Percentiles rank a stretch among this genome's conserved stretches.
Conservation (phyloP, 2,329 filamentous ascomycete genomes). For the Penicillium decumbens region DNA sequence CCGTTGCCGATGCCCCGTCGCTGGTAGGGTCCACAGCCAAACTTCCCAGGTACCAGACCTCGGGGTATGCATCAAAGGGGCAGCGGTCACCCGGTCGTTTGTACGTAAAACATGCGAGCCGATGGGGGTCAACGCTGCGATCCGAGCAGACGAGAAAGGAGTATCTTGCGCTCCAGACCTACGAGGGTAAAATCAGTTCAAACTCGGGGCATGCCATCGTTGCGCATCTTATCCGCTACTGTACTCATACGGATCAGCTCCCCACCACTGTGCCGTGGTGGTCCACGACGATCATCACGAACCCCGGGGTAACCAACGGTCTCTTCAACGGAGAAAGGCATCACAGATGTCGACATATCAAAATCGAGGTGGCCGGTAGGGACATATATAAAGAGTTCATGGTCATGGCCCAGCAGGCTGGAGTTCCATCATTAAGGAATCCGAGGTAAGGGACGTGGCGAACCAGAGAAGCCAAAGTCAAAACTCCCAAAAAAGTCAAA, state of each 20-base stretch:
- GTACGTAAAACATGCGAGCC: no score
- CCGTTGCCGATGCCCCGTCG: no score
- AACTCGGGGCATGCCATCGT: no score
- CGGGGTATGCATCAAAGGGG: no score
- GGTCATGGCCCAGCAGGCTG: constrained; percentile 10
- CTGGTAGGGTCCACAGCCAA: no score
- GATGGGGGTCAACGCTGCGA: no score
- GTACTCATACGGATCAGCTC: constrained; percentile 3
- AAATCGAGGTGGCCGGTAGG: neutral
- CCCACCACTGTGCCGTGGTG: neutral
- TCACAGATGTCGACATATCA: constrained; percentile 9
- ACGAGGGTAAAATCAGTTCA: no score
- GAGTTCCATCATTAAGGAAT: neutral
- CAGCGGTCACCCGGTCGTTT: no score
- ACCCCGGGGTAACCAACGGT: constrained; percentile 3
- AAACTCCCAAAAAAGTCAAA: neutral
- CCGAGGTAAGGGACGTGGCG: neutral
- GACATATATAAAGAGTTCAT: constrained; percentile 13
- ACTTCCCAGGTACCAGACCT: no score
- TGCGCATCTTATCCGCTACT: neutral
- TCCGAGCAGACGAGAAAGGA: no score
- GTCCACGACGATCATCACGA: constrained; percentile 10
- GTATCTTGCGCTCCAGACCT: no score
- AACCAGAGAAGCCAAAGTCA: neutral
- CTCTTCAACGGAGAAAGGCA: constrained; percentile 9